A percentile compares a stretch with the other conserved stretches of the same genome.
phyloP scores from a whole-genome alignment of 176 grass and related monocot genomes.

The Aechmea fasciata region DNA sequence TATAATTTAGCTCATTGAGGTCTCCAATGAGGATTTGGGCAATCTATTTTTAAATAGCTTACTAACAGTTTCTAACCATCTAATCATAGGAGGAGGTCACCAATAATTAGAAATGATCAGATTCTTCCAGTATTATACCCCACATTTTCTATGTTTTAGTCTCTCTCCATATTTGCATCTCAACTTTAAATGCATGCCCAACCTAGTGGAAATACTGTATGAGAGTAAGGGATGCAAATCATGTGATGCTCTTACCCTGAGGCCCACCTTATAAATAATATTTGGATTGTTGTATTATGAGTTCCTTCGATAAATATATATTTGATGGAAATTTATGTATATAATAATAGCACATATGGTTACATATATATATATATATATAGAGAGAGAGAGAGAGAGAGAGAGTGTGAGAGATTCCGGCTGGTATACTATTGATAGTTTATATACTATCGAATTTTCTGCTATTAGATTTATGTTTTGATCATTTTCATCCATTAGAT shows the following conservation, averaged over 20 bases:
- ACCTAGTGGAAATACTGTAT: neutral
- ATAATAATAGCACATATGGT: neutral
- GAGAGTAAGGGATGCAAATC: constrained; percentile 1
- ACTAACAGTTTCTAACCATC: neutral
- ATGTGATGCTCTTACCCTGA: neutral
- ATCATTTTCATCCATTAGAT: no score
- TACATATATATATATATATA: neutral
- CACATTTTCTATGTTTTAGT: neutral
- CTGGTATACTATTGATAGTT: no score
- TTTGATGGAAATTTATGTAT: neutral
- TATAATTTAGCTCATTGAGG: neutral
- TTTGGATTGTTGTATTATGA: neutral
- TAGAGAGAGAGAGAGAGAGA: no score
- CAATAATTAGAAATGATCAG: neutral
- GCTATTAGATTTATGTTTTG: no score
- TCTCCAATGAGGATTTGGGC: neutral
- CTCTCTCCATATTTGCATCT: neutral
- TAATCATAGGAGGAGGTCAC: neutral
- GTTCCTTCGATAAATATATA: neutral
- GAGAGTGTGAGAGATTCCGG: no score
- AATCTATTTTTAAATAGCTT: neutral
- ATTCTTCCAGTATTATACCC: neutral
- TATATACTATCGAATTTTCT: no score
- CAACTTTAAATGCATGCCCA: neutral
- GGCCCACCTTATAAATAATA: neutral